Evolutionary conservation across 2,329 filamentous ascomycete species (phyloP), one percentile per base, ranked within the genome.

Genomic region (Fusarium mangiferae): DNA sequence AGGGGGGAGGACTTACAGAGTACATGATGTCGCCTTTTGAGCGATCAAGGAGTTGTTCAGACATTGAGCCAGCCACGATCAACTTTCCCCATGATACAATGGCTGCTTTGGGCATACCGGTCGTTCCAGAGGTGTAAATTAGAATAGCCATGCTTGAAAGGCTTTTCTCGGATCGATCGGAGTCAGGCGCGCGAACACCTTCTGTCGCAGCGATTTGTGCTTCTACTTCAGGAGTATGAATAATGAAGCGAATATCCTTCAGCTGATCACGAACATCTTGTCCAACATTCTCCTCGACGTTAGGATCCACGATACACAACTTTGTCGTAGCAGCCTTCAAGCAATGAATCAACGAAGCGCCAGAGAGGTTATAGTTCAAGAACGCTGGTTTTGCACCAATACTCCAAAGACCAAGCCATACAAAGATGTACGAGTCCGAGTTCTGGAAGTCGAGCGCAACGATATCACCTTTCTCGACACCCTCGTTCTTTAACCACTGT

Each of bases 121-220:
- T 97, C 0, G 94, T 97, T 24, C 94, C 94, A 36, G 92, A 94
- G 0, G 94, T 97, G 81, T 93, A 97, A 75, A 98, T 95, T 72
- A 97, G 87, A 49, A 92, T 86, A 3, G 90, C 92, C 84, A 94
- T 90, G 66, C 90, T 88, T 13, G 87, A 82, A 12, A 84, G 78
- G 24, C 84, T 82, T 63, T 87, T 81, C 22, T 89, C 87, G 54
- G 83, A 82, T 68, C 91, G 87, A 51, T 86, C 82, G 51, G 86
- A 81, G 81, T 94, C 89, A 18, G 91, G 86, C 39, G 88, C 87
- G 10, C 93, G 87, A 28, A 86, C 79, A 3, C 89, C 85, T 3
- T 87, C 82, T 20, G 85, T 87, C 3, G 85, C 83, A 39, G 85
- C 73, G 26, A 90, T 87, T 56, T 91, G 85, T 3, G 85, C 81